Conservation (phyloP, 805 yeast genomes). For the Wickerhamomyces bisporus region DNA sequence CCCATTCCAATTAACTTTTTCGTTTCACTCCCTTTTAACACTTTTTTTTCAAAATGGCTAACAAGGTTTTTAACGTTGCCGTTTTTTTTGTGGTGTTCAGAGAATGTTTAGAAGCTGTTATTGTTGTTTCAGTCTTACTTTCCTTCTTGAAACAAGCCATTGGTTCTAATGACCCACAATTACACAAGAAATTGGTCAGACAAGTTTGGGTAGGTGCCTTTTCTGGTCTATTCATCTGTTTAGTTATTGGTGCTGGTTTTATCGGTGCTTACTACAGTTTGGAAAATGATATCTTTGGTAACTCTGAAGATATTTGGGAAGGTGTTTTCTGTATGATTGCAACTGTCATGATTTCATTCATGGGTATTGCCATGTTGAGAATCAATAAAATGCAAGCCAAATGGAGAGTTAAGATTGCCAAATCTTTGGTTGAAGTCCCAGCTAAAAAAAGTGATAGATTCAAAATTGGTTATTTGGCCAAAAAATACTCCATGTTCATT, state of each 20-base stretch:
- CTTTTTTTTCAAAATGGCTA: conserved; percentile 4
- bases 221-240: conserved; percentile 71
- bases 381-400: conserved; percentile 94
- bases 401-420: conserved; percentile 94
- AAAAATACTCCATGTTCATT: conserved; percentile 82
- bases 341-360: conserved; percentile 76
- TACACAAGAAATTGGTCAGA: conserved; percentile 56
- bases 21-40: no score
- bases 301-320: conserved; percentile 94
- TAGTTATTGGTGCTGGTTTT: conserved; percentile 85
- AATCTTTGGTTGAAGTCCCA: conserved; percentile 64
- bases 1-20: no score
- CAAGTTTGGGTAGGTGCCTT: conserved; percentile 88
- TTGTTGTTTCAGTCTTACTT: conserved; percentile 83
- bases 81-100: conserved; percentile 89
- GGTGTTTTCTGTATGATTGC: conserved; percentile 92
- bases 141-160: conserved; percentile 90
- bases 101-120: conserved; percentile 89
- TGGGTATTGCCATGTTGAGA: conserved; percentile 97
- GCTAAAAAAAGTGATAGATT: conserved; percentile 44
- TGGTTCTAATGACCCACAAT: conserved; percentile 43
- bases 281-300: conserved; percentile 78
- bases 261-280: conserved; percentile 88
- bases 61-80: conserved; percentile 31
- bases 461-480: conserved; percentile 48